These are phyloP conservation scores for Gracilariopsis chorda DNA, from an alignment of 23 red algal genomes.

Conservation along the genomic window DNA sequence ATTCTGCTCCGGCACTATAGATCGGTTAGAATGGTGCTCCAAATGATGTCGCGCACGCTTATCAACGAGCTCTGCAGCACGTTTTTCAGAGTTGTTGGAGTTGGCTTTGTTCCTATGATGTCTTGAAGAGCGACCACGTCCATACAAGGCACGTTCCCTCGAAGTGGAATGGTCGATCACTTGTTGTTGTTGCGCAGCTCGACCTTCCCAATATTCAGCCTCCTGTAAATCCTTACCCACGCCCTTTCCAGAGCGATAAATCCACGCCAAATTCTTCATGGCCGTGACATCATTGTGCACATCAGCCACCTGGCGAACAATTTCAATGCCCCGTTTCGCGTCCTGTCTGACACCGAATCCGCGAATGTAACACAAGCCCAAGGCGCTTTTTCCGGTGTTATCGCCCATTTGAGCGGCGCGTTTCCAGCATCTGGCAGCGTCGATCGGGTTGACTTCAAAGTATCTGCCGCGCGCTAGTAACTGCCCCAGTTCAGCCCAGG, in stretches of 20 bases:
- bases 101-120: constrained; percentile 1
- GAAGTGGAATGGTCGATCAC: constrained; percentile 29
- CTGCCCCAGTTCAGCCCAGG: constrained; percentile 54
- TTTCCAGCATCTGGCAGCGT: constrained; percentile 61
- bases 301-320: constrained; percentile 52
- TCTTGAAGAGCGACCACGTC: constrained; percentile 20
- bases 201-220: constrained; percentile 51
- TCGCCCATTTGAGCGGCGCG: constrained; percentile 58
- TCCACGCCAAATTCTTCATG: constrained; percentile 67
- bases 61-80: neutral
- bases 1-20: neutral
- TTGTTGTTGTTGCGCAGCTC: constrained; percentile 37
- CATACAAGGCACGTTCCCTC: constrained; percentile 37
- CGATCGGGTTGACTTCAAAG: constrained; percentile 62
- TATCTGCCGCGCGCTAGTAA: constrained; percentile 47
- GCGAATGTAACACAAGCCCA: constrained; percentile 65
- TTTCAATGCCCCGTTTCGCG: constrained; percentile 37
- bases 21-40: neutral
- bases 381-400: constrained; percentile 45
- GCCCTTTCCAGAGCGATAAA: constrained; percentile 59
- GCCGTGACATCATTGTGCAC: constrained; percentile 58
- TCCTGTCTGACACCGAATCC: constrained; percentile 64
- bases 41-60: neutral
- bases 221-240: constrained; percentile 44
- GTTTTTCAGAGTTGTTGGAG: neutral